Evolutionary conservation across 306 rosid species (phyloP).

Genomic region (Vigna nakashimae): DNA sequence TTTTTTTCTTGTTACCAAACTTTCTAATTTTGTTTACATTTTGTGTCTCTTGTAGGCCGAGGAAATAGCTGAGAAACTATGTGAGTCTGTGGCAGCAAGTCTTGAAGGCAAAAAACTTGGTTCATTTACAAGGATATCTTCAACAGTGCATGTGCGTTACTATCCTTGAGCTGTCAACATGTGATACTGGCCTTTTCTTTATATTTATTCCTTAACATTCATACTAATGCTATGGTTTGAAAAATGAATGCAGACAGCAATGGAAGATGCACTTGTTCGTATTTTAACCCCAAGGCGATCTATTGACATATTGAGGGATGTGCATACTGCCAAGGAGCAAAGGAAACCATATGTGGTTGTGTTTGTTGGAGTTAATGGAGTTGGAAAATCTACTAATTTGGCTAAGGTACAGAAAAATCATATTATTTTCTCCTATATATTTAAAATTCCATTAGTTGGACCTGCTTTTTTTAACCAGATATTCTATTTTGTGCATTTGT

Average conservation of each 20-base stretch:
- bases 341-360: conserved; percentile 95
- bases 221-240: conserved; percentile 28
- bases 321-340: conserved; percentile 94
- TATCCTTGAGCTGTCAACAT: conserved; percentile 22
- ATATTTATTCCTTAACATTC: conserved; percentile 6
- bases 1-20: conserved; percentile 12
- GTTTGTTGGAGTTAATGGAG: conserved; percentile 98
- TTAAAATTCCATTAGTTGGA: conserved; percentile 32
- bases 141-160: conserved; percentile 87
- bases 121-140: conserved; percentile 94
- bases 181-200: not conserved
- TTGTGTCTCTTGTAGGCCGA: conserved; percentile 72
- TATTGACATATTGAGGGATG: conserved; percentile 93
- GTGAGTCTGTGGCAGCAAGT: conserved; percentile 98
- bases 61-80: conserved; percentile 98
- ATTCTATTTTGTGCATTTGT: conserved; percentile 29
- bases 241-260: conserved; percentile 69
- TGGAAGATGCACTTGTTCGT: conserved; percentile 98
- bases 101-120: conserved; percentile 96
- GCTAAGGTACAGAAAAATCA: conserved; percentile 71
- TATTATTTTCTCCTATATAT: conserved; percentile 15
- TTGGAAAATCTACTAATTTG: conserved; percentile 96
- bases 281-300: conserved; percentile 95
- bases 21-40: conserved; percentile 41
- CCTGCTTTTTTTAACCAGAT: conserved; percentile 35